Conservation (phyloP, 441 rosid genomes). For the California macrophylla region DNA sequence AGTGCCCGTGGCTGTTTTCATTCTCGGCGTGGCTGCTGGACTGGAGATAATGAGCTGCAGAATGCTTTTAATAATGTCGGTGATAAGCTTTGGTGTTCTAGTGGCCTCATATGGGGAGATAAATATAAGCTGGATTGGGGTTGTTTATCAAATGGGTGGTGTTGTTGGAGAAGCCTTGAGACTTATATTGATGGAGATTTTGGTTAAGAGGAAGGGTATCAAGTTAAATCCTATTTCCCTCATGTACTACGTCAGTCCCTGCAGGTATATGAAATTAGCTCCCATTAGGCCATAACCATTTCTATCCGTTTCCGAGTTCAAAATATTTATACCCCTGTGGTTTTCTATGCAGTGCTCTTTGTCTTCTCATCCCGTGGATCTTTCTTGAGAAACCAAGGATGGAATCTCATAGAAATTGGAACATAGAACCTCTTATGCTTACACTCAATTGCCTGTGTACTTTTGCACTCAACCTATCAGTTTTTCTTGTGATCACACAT, state of each 20-base stretch:
- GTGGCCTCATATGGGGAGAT: constrained; percentile 92
- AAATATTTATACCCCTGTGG: neutral
- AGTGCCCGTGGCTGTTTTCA: constrained; percentile 97
- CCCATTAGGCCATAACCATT: neutral
- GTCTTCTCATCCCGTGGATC: constrained; percentile 86
- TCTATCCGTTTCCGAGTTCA: neutral
- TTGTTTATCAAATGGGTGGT: constrained; percentile 97
- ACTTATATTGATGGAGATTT: constrained; percentile 85
- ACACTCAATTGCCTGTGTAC: constrained; percentile 79
- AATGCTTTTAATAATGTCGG: constrained; percentile 86
- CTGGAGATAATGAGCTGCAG: constrained; percentile 88
- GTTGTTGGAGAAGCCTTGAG: constrained; percentile 89
- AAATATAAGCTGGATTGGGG: constrained; percentile 81
- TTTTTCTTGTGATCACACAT: constrained; percentile 84
- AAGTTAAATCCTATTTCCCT: constrained; percentile 78
- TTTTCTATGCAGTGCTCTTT: constrained; percentile 53
- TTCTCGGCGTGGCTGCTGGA: constrained; percentile 86
- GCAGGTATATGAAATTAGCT: constrained; percentile 44
- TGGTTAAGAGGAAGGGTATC: constrained; percentile 89
- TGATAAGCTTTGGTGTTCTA: constrained; percentile 85
- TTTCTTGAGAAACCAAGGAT: constrained; percentile 80
- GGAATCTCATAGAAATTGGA: constrained; percentile 66
- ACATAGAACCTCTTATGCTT: constrained; percentile 52
- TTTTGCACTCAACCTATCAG: constrained; percentile 94
- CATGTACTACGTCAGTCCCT: constrained; percentile 90